Conservation (phyloP, 2,329 filamentous ascomycete genomes). For the Rutstroemia sp. region DNA sequence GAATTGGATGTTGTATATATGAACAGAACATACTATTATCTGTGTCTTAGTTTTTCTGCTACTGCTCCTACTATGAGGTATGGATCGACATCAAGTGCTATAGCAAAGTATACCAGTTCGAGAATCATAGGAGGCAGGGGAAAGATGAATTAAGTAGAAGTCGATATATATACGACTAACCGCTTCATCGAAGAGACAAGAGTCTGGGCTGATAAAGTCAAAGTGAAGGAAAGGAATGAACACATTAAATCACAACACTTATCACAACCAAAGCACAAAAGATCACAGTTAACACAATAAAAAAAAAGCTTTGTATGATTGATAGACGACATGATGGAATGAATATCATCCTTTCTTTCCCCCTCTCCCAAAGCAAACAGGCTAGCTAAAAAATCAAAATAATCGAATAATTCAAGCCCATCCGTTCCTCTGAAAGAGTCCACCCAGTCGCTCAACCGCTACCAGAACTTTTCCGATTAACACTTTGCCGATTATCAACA, state of each 20-base stretch:
- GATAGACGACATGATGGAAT: slow-evolving; percentile 24
- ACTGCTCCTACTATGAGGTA: too few relatives aligned
- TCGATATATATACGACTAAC: too few relatives aligned
- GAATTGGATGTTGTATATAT: too few relatives aligned
- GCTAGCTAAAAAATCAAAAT: slow-evolving; percentile 18
- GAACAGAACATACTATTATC: too few relatives aligned
- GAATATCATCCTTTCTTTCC: slow-evolving; percentile 14
- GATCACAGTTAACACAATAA: not conserved
- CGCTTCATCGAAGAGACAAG: too few relatives aligned
- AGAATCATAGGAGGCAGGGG: too few relatives aligned
- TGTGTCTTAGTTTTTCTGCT: too few relatives aligned
- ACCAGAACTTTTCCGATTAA: slow-evolving; percentile 32
- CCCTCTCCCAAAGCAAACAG: slow-evolving; percentile 26
- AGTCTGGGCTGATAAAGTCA: too few relatives aligned
- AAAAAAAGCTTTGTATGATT: slow-evolving; percentile 27
- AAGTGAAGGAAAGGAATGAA: too few relatives aligned
- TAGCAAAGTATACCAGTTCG: too few relatives aligned
- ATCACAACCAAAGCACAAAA: not conserved
- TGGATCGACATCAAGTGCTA: too few relatives aligned
- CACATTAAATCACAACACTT: not conserved
- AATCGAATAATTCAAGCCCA: slow-evolving; percentile 10
- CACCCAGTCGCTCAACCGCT: slow-evolving; percentile 28
- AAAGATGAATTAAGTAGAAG: too few relatives aligned
- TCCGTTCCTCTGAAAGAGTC: slow-evolving; percentile 23
- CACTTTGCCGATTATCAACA: slow-evolving; percentile 24